Percentiles rank a stretch among this genome's conserved stretches.
Conservation (phyloP, 2,329 filamentous ascomycete species). For the Aspergillus unguis region DNA sequence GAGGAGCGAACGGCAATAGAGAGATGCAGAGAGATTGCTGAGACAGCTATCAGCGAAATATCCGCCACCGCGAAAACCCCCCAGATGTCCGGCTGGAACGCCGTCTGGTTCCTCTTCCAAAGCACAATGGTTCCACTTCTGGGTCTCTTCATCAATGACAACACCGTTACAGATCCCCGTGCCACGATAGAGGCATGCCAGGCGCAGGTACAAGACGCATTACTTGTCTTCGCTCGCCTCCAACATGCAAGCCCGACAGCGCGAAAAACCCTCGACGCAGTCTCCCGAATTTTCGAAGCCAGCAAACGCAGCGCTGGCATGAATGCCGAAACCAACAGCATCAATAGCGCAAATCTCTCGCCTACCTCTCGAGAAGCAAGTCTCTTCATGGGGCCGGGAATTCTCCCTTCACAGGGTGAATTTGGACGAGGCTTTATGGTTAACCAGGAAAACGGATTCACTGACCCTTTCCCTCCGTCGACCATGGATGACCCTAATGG, state of each 20-base stretch:
- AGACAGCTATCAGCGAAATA: constrained; percentile 69
- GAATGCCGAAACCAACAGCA: constrained; percentile 12
- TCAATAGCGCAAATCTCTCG: constrained; percentile 14
- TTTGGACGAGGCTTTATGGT: constrained; percentile 18
- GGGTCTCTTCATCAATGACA: constrained; percentile 57
- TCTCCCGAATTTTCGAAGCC: constrained; percentile 63
- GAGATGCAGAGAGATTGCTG: constrained; percentile 66
- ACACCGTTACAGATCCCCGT: constrained; percentile 55
- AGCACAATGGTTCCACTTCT: constrained; percentile 75
- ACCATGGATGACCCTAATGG: constrained; percentile 29
- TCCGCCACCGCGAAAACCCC: constrained; percentile 66
- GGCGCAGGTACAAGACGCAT: constrained; percentile 53
- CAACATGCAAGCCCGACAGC: constrained; percentile 64
- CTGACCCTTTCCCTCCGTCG: constrained; percentile 23
- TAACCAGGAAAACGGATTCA: constrained; percentile 21
- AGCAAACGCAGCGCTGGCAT: constrained; percentile 31
- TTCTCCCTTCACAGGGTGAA: constrained; percentile 17
- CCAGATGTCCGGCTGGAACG: constrained; percentile 77
- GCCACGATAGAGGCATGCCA: constrained; percentile 51
- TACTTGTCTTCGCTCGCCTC: constrained; percentile 48
- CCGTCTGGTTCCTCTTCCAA: constrained; percentile 78
- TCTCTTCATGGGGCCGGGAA: constrained; percentile 13
- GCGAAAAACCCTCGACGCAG: constrained; percentile 60
- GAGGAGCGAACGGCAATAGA: constrained; percentile 67
- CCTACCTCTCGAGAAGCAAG: constrained; percentile 16